Conservation (phyloP, 176 grass and related monocot genomes). For the Oryza meyeriana region DNA sequence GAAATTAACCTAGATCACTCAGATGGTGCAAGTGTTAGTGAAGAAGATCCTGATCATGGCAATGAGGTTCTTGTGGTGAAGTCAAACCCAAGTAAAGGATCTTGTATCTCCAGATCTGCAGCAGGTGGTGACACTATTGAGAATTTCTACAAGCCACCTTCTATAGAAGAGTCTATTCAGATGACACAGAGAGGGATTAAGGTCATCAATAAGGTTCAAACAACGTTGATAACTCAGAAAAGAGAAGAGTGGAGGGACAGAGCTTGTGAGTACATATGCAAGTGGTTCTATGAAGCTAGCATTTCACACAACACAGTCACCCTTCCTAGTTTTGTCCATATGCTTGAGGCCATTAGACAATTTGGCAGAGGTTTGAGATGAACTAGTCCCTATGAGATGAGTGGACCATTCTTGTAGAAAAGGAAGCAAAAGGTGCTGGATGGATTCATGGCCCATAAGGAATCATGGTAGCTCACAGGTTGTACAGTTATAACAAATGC, state of each 20-base stretch:
- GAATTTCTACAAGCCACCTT: neutral
- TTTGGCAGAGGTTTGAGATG: neutral
- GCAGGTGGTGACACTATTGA: neutral
- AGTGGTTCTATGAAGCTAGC: neutral
- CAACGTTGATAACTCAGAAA: neutral
- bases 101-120: no score
- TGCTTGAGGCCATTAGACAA: neutral
- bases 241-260: neutral
- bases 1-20: neutral
- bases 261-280: neutral
- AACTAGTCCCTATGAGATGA: neutral
- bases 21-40: neutral
- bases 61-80: constrained; percentile 4
- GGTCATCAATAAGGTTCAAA: constrained; percentile 7
- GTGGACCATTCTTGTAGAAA: constrained; percentile 7
- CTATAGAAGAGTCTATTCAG: neutral
- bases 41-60: neutral
- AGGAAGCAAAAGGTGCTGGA: neutral
- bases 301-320: neutral
- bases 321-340: neutral
- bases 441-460: neutral
- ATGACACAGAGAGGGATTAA: neutral
- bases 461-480: neutral
- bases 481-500: neutral
- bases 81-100: neutral